Evolutionary conservation across 805 yeast genomes (phyloP).

Genomic region (Debaryomyces castellii): DNA sequence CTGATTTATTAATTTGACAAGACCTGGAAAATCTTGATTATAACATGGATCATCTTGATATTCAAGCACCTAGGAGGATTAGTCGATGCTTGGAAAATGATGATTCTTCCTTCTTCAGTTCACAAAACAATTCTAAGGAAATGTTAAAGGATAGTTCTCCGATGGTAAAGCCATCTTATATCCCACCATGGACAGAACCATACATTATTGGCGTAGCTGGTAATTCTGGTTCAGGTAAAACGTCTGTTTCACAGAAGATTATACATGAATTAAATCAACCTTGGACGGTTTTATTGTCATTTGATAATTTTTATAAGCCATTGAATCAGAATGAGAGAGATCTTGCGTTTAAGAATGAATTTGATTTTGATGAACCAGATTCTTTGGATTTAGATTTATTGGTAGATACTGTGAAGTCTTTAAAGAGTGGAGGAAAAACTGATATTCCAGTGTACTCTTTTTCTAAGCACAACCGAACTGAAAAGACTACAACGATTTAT

Average conservation of each 20-base stretch:
- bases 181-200: constrained; percentile 45
- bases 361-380: constrained; percentile 86
- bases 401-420: constrained; percentile 56
- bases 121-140: constrained; percentile 6
- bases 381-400: constrained; percentile 79
- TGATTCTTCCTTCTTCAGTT: constrained; percentile 25
- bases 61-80: constrained; percentile 6
- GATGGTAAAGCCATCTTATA: constrained; percentile 17
- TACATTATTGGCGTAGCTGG: constrained; percentile 52
- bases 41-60: not conserved
- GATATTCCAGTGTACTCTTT: constrained; percentile 54
- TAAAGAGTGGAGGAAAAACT: constrained; percentile 64
- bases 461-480: constrained; percentile 67
- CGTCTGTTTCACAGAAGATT: constrained; percentile 83
- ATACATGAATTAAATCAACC: constrained; percentile 80
- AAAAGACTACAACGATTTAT: constrained; percentile 70
- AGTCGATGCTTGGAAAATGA: constrained; percentile 25
- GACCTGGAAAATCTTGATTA: not conserved
- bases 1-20: not conserved
- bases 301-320: constrained; percentile 89
- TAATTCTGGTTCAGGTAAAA: constrained; percentile 79
- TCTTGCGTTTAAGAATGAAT: constrained; percentile 66
- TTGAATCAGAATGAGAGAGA: constrained; percentile 59
- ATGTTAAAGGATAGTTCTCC: constrained; percentile 1
- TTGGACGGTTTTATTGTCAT: constrained; percentile 87